Conservation (phyloP, 2,329 filamentous ascomycete genomes). For the Xylaria multiplex region DNA sequence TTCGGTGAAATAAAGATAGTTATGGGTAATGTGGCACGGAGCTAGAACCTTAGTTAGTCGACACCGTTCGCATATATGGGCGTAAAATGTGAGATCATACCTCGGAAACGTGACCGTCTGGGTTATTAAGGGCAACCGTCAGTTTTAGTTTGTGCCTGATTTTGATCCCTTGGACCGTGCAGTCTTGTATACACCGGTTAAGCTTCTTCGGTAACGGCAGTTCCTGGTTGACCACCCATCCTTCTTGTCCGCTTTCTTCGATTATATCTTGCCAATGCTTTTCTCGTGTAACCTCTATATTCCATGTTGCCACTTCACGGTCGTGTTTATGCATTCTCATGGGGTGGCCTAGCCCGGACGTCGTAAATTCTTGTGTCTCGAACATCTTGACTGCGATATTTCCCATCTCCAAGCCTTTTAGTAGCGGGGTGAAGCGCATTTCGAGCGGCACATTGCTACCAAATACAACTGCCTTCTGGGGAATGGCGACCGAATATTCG, state of each 20-base stretch:
- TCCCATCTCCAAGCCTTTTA: slow-evolving; percentile 90
- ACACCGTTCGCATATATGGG: slow-evolving; percentile 21
- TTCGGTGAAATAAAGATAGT: slow-evolving; percentile 97
- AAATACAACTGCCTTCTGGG: slow-evolving; percentile 93
- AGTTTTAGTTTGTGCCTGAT: slow-evolving; percentile 92
- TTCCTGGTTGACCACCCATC: slow-evolving; percentile 69
- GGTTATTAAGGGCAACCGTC: slow-evolving; percentile 90
- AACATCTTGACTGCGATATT: slow-evolving; percentile 82
- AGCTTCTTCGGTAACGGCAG: slow-evolving; percentile 82
- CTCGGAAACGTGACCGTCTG: slow-evolving; percentile 94
- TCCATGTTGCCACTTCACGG: slow-evolving; percentile 71
- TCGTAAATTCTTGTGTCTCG: slow-evolving; percentile 77
- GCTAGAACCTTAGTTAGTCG: slow-evolving; percentile 55
- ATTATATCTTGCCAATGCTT: slow-evolving; percentile 76
- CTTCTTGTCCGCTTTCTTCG: slow-evolving; percentile 73
- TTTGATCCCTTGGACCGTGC: slow-evolving; percentile 89
- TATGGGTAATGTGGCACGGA: slow-evolving; percentile 88
- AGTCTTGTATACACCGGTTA: slow-evolving; percentile 86
- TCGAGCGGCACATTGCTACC: slow-evolving; percentile 86
- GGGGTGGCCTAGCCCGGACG: slow-evolving; percentile 58
- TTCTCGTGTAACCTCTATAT: slow-evolving; percentile 63
- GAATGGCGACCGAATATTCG: slow-evolving; percentile 92
- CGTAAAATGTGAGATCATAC: slow-evolving; percentile 56
- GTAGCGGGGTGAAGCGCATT: slow-evolving; percentile 85
- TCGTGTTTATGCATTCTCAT: slow-evolving; percentile 69